Percentiles rank a stretch among this genome's conserved stretches.
These are phyloP conservation scores for Gracilaria gracilis DNA, from an alignment of 23 red algal species.

Conservation along the genomic window DNA sequence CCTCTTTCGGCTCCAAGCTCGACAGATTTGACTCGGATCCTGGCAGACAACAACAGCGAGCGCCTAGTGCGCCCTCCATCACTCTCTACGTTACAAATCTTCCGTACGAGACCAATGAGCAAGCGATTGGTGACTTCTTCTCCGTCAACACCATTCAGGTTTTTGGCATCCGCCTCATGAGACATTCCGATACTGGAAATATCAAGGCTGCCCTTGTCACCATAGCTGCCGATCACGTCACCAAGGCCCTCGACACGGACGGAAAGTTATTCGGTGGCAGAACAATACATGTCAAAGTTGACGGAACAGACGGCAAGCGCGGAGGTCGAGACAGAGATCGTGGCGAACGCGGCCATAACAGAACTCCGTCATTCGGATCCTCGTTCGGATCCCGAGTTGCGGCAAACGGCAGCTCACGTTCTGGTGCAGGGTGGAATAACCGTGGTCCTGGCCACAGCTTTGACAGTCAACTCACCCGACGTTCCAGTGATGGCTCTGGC, in stretches of 20 bases:
- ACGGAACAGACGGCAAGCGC: conserved; percentile 37
- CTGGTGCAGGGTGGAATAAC: background rate
- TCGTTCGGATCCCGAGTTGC: conserved; percentile 14
- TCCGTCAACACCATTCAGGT: conserved; percentile 3
- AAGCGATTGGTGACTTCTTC: conserved; percentile 54
- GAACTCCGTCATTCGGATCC: background rate
- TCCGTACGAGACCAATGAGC: conserved; percentile 33
- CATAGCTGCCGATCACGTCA: conserved; percentile 9
- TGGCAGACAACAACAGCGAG: background rate
- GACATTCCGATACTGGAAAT: conserved; percentile 52
- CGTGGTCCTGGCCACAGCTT: conserved; percentile 18
- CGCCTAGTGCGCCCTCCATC: background rate
- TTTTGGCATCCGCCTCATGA: conserved; percentile 38
- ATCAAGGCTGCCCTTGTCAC: conserved; percentile 60
- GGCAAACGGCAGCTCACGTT: conserved; percentile 11
- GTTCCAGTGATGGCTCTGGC: conserved; percentile 1
- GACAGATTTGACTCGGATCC: conserved; percentile 1
- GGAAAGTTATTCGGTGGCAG: conserved; percentile 46
- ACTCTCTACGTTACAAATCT: conserved; percentile 52
- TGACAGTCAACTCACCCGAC: conserved; percentile 19
- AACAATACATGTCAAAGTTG: conserved; percentile 53
- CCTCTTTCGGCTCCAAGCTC: conserved; percentile 19
- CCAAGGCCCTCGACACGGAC: conserved; percentile 42
- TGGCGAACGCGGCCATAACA: conserved; percentile 11
- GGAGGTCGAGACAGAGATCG: conserved; percentile 15